A percentile compares a stretch with the other conserved stretches of the same genome.
Evolutionary conservation across 2,329 filamentous ascomycete species (phyloP).

Genomic region (Nemania sp.): DNA sequence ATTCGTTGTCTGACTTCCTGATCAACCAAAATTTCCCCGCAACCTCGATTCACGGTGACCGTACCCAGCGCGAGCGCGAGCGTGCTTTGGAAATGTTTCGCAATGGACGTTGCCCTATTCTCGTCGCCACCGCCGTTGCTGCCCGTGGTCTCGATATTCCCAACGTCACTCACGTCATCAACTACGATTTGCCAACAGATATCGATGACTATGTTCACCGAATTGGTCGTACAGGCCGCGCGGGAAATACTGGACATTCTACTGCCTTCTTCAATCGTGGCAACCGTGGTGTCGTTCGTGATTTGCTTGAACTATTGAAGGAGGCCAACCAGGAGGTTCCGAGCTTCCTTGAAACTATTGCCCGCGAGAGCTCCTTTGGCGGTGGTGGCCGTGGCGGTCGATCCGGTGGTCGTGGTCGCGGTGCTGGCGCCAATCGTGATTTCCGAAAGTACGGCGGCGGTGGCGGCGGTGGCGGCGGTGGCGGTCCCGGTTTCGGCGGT

Average conservation of each 20-base stretch:
- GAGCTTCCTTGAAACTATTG: conserved; percentile 92
- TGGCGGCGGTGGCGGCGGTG: conserved; percentile 46
- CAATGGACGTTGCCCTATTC: conserved; percentile 89
- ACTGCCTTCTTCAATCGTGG: conserved; percentile 99
- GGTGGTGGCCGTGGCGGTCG: conserved; percentile 65
- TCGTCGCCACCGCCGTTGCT: conserved; percentile 95
- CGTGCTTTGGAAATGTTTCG: conserved; percentile 97
- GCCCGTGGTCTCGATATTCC: conserved; percentile 91
- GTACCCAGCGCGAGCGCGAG: conserved; percentile 98
- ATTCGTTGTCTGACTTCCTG: conserved; percentile 95
- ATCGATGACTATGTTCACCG: conserved; percentile 99
- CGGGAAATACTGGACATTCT: conserved; percentile 96
- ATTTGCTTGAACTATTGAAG: conserved; percentile 96
- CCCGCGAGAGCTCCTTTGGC: conserved; percentile 87
- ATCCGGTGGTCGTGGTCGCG: conserved; percentile 68
- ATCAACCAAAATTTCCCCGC: conserved; percentile 99
- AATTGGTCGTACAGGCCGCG: conserved; percentile 99
- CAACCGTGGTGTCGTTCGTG: conserved; percentile 95
- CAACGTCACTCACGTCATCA: conserved; percentile 96
- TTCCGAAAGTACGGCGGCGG: conserved; percentile 73
- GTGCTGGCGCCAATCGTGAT: conserved; percentile 76
- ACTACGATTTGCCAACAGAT: conserved; percentile 98
- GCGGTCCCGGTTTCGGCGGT: conserved; percentile 49
- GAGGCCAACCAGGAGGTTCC: conserved; percentile 98
- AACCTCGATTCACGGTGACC: conserved; percentile 97